These are phyloP conservation scores for Hemerocallis citrina DNA, from an alignment of 106 monocot genomes.

Conservation along the genomic window DNA sequence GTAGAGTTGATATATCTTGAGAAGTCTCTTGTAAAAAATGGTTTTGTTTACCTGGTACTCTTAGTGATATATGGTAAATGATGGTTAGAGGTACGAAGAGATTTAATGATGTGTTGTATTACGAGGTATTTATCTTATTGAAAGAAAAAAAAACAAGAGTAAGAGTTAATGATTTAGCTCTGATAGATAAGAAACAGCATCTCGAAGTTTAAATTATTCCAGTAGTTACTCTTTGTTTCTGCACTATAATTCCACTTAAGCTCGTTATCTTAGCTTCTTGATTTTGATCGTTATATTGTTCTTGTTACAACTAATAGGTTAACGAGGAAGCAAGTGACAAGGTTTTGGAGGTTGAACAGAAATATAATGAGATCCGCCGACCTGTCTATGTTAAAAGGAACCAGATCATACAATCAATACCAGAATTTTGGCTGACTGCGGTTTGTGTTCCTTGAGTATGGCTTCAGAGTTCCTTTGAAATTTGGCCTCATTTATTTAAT, in stretches of 20 bases:
- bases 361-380: constrained; percentile 81
- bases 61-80: too few species aligned
- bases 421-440: constrained; percentile 93
- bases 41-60: too few species aligned
- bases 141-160: too few species aligned
- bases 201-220: too few species aligned
- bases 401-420: constrained; percentile 69
- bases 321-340: constrained; percentile 93
- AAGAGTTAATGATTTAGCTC: too few species aligned
- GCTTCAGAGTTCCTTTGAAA: not conserved
- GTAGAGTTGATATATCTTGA: too few species aligned
- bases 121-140: too few species aligned
- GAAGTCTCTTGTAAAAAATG: too few species aligned
- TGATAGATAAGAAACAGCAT: too few species aligned
- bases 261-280: not conserved
- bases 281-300: not conserved
- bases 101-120: too few species aligned
- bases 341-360: constrained; percentile 85
- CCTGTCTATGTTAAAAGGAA: constrained; percentile 56
- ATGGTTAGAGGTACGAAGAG: too few species aligned
- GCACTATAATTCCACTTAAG: not conserved
- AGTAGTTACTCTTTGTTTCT: not conserved
- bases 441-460: constrained; percentile 20
- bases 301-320: constrained; percentile 21
- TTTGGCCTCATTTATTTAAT: not conserved